Base-by-base conservation (phyloP, 495 filamentous ascomycete genomes). In the Hypoxylon trugodes region DNA sequence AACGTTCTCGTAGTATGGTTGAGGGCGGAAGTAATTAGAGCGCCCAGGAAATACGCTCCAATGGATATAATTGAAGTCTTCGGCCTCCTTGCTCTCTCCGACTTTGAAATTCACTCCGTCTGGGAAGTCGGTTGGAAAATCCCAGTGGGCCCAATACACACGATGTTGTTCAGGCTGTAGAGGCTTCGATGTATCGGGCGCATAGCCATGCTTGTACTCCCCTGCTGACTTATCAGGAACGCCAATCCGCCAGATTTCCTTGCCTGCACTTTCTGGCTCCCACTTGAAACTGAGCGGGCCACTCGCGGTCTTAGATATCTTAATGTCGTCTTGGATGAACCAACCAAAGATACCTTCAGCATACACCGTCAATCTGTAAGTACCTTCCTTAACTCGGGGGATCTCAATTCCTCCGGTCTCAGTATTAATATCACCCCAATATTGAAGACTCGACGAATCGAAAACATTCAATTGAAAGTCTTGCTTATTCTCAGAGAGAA, bases 121-220 rank as follows among this genome's bases (percentile, higher is more conserved):
- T 0, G 83, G 83, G 65, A 84, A 85, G 36, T 87, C 82, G 1
- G 49, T 59, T 0, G 74, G 72, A 75, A 81, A 86, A 63, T 86
- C 81, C 60, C 85, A 84, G 1, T 74, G 74, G 0, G 69, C 84
- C 81, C 79, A 86, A 70, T 83, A 86, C 59, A 83, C 77, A n/a
- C 76, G 73, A 64, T 84, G 77, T 58, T 86, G 75, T 1, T 69
- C 76, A 1, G 80, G 82, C 13, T 78, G 73, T 2, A 81, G 62
- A 2, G 83, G 79, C 24, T 79, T 78, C 7, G 77, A 76, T 0
- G 52, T 42, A 25, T 81, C 79, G 1, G 61, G 74, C 6, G 72
- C 73, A 43, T 75, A 62, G n/a, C 83, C 83, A 59, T 81, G 84
- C 13, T 72, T 73, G 59, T 81, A 87, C 56, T 86, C 84, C 3